A percentile compares a stretch with the other conserved stretches of the same genome.
These are phyloP conservation scores for Suillus bovinus DNA, from an alignment of 768 basidiomycete species.

Conservation along the genomic window DNA sequence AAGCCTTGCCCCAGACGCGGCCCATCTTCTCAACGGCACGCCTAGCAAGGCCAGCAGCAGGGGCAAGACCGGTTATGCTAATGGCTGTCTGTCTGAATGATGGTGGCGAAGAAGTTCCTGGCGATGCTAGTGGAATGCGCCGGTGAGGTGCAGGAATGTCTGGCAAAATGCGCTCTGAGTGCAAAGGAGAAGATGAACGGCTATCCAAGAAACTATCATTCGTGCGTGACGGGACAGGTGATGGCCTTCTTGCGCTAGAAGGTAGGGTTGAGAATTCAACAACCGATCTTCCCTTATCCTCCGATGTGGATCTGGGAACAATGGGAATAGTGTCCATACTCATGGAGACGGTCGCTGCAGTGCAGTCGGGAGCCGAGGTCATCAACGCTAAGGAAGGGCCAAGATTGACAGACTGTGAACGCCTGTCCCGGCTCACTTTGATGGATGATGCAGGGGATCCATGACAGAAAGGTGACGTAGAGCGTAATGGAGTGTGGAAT, in stretches of 20 bases:
- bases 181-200: constrained; percentile 27
- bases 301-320: constrained; percentile 28
- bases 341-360: constrained; percentile 29
- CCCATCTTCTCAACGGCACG: constrained; percentile 80
- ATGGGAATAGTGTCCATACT: constrained; percentile 32
- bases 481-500: constrained; percentile 18
- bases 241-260: constrained; percentile 24
- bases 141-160: constrained; percentile 27
- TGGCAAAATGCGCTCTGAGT: constrained; percentile 30
- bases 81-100: constrained; percentile 65
- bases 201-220: constrained; percentile 34
- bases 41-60: constrained; percentile 73
- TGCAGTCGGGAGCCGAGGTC: constrained; percentile 21
- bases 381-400: constrained; percentile 35
- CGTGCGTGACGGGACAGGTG: constrained; percentile 24
- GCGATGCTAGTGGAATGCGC: constrained; percentile 13
- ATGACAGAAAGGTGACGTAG: constrained; percentile 19
- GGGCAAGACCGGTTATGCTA: constrained; percentile 70
- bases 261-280: constrained; percentile 40
- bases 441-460: constrained; percentile 46
- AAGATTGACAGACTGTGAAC: constrained; percentile 66
- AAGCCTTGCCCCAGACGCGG: constrained; percentile 52
- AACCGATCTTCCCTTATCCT: constrained; percentile 38
- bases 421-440: constrained; percentile 49
- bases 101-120: constrained; percentile 23